A percentile compares a stretch with the other conserved stretches of the same genome.
phyloP scores from a whole-genome alignment of 2,329 filamentous ascomycete genomes.

The Cryphonectria radicalis region DNA sequence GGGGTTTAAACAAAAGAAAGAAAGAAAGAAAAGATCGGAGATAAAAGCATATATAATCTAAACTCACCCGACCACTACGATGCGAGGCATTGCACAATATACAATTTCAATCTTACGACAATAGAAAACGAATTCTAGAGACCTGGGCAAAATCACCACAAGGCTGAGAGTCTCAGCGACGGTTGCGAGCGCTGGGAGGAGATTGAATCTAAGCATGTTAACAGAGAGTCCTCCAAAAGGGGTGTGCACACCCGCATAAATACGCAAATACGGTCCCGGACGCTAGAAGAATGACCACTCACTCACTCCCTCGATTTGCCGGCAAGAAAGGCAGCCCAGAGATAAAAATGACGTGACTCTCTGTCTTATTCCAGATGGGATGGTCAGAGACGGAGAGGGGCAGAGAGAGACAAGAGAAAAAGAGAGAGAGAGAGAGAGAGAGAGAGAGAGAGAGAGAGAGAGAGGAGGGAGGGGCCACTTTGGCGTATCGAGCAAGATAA shows the following conservation, averaged over 20 bases:
- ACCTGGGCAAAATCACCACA: not conserved
- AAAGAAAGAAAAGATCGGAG: not conserved
- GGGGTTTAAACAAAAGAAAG: too few relatives aligned
- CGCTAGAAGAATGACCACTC: not conserved
- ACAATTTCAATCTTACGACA: not conserved
- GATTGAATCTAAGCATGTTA: not conserved
- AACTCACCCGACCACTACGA: constrained; percentile 45
- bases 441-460: too few relatives aligned
- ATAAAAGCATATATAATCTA: not conserved
- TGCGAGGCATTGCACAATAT: constrained; percentile 38
- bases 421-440: not conserved
- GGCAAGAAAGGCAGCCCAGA: not conserved
- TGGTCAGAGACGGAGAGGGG: not conserved
- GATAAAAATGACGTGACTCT: constrained; percentile 3
- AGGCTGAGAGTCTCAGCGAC: not conserved
- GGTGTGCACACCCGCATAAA: not conserved
- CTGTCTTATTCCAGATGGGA: not conserved
- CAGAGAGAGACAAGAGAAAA: too few relatives aligned
- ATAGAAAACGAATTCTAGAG: not conserved
- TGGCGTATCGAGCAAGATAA: not conserved
- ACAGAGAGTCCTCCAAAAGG: not conserved
- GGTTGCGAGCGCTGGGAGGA: not conserved
- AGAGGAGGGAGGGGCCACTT: not conserved
- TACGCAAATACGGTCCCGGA: not conserved
- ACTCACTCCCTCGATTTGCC: not conserved